Conservation (phyloP, 345 rosid species). For the Raphanus raphanistrum region DNA sequence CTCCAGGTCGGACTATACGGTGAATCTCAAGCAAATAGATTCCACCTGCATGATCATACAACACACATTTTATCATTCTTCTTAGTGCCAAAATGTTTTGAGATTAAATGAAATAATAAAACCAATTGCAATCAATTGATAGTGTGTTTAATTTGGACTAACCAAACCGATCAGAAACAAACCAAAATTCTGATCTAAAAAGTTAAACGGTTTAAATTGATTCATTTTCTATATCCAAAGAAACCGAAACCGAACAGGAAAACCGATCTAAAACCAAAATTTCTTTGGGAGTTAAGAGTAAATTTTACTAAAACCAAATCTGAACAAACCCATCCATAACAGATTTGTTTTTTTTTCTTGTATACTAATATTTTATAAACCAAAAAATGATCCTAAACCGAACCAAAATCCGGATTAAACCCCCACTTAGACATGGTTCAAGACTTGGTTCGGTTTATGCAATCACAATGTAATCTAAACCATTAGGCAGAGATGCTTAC, state of each 20-base stretch:
- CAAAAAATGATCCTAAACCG: not conserved
- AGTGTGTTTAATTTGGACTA: not conserved
- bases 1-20: slow-evolving; percentile 95
- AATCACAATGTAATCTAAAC: not conserved
- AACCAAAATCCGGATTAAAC: not conserved
- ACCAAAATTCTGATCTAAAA: not conserved
- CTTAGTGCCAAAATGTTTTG: not conserved
- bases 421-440: not conserved
- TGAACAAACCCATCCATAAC: not conserved
- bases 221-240: not conserved
- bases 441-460: not conserved
- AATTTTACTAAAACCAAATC: not conserved
- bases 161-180: not conserved
- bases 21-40: slow-evolving; percentile 89
- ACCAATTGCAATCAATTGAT: not conserved
- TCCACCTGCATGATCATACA: slow-evolving; percentile 63
- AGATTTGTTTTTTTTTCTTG: not conserved
- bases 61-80: not conserved
- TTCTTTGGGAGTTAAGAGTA: not conserved
- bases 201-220: not conserved
- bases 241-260: not conserved
- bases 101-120: not conserved
- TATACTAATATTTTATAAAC: not conserved
- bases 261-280: too few relatives aligned
- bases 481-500: slow-evolving; percentile 39